phyloP scores from a whole-genome alignment of 2,329 filamentous ascomycete genomes.

The Coleophoma crateriformis region DNA sequence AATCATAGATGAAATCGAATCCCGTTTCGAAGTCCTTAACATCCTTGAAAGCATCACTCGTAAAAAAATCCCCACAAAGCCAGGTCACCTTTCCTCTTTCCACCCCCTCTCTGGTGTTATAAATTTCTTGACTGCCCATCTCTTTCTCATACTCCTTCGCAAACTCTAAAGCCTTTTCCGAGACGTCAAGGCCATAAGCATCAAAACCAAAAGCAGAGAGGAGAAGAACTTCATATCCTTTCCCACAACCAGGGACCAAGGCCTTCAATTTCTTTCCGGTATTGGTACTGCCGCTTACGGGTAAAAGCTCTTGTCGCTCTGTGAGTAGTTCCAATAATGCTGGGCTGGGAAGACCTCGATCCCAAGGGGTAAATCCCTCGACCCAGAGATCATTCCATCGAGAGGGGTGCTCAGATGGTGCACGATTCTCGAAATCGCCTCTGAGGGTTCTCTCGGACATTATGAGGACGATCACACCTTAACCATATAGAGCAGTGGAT shows the following conservation, averaged over 20 bases:
- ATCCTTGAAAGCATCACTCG: slow-evolving; percentile 46
- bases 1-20: slow-evolving; percentile 65
- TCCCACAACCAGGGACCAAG: slow-evolving; percentile 74
- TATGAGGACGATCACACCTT: no score
- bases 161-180: slow-evolving; percentile 32
- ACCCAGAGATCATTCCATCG: slow-evolving; percentile 45
- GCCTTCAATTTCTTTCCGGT: slow-evolving; percentile 41
- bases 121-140: slow-evolving; percentile 32
- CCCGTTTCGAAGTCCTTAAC: slow-evolving; percentile 28
- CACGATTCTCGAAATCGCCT: no score
- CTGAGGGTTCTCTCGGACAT: no score
- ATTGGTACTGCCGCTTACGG: slow-evolving; percentile 2
- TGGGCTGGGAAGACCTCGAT: slow-evolving; percentile 45
- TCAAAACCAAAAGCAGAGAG: slow-evolving; percentile 71
- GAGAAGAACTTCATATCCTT: slow-evolving; percentile 72
- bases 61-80: slow-evolving; percentile 63
- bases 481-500: no score
- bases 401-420: slow-evolving; percentile 10
- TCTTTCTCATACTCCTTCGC: slow-evolving; percentile 38
- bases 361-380: slow-evolving; percentile 44
- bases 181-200: slow-evolving; percentile 52
- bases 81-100: slow-evolving; percentile 48
- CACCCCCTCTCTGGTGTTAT: slow-evolving; percentile 34
- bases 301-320: slow-evolving; percentile 38
- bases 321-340: slow-evolving; percentile 48